phyloP scores from a whole-genome alignment of 305 asterid species.

The Fraxinus ornus region DNA sequence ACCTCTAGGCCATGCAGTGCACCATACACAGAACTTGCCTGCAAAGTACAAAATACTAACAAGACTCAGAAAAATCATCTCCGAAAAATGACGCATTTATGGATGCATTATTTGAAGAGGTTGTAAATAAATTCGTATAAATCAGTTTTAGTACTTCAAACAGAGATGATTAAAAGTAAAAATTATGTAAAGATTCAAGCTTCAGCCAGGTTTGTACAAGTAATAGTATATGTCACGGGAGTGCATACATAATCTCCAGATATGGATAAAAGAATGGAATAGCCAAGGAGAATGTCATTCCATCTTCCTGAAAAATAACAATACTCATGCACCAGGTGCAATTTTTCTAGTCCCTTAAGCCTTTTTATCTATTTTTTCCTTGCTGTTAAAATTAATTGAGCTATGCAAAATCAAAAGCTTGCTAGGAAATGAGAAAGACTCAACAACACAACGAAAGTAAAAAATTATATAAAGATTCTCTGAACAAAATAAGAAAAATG shows the following conservation, averaged over 20 bases:
- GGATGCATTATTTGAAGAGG: not conserved
- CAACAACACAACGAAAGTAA: not conserved
- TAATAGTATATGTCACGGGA: not conserved
- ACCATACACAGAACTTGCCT: conserved; percentile 88
- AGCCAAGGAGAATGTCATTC: not conserved
- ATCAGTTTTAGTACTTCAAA: not conserved
- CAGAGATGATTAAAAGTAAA: conserved; percentile 6
- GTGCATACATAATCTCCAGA: not conserved
- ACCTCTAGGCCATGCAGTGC: conserved; percentile 91
- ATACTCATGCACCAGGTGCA: not conserved
- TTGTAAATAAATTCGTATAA: conserved; percentile 4
- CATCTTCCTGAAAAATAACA: not conserved
- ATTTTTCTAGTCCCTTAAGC: not conserved
- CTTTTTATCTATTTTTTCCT: not conserved
- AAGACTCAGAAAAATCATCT: conserved; percentile 23
- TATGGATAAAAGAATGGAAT: not conserved
- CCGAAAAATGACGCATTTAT: not conserved
- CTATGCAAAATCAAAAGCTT: not conserved
- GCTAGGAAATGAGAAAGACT: not conserved
- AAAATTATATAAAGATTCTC: not conserved
- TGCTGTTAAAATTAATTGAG: not conserved
- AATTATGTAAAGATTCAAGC: not conserved
- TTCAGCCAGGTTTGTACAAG: not conserved
- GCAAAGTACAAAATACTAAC: conserved; percentile 31
- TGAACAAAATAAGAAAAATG: not conserved